Base-by-base conservation (phyloP, 345 rosid genomes). In the Mallotus nudiflorus region DNA sequence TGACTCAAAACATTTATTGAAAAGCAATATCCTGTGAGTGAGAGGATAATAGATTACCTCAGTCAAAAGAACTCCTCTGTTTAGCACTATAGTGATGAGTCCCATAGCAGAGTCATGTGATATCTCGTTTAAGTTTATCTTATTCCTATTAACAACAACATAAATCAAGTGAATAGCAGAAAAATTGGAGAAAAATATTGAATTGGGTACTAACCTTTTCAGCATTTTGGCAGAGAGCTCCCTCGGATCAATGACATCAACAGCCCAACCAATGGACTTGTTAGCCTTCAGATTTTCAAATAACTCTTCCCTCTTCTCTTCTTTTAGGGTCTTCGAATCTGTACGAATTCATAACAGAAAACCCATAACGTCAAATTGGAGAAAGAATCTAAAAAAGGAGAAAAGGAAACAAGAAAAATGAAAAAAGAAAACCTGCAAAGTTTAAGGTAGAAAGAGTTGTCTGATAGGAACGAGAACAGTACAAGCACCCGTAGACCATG, bases 311-410 rank as follows among this genome's bases (percentile, higher is more conserved):
- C 98, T 85, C 80, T 90, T 92, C 63, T 92, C 98, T 74, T 95
- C 96, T 78, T 92, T 95, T 9, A 95, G 77, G n/a, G 92, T 92
- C 86, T 95, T 95, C 12, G 99, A 92, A 83, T 95, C 99, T 90
- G 78, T 66, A 49, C 16, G 48, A 54, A 50, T 28, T 35, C 19
- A 42, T n/a, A 54, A 73, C 44, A 63, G 44, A 24, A 50, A 64
- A 11, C 3, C 4, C 0, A 5, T 5, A 66, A 33, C 11, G 35
- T 66, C 45, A 57, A 45, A 20, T 59, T 4, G 3, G 8, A 14
- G 35, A 56, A n/a, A 1, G 15, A 31, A 56, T n/a, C n/a, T n/a
- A n/a, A 29, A 48, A 14, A 37, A 15, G 29, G 29, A 12, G 15
- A 29, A 9, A 12, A 56, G 9, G 24, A 5, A 18, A 29, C 25